Conservation (phyloP, 2,329 filamentous ascomycete genomes). For the Triangularia verruculosa region DNA sequence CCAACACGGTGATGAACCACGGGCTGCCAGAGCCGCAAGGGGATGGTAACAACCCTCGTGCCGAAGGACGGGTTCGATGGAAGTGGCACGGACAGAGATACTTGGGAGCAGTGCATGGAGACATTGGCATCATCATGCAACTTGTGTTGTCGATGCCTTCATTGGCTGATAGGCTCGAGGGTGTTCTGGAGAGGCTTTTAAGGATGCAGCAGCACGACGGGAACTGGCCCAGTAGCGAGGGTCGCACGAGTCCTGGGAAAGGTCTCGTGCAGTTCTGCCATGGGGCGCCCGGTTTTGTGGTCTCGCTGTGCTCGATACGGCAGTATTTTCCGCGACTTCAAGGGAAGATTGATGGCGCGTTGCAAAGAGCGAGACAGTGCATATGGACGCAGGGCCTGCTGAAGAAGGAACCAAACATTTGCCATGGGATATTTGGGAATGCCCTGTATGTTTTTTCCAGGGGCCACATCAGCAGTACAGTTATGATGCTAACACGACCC, state of each 20-base stretch:
- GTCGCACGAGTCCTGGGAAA: slow-evolving; percentile 11
- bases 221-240: slow-evolving; percentile 30
- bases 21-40: slow-evolving; percentile 31
- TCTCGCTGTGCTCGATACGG: slow-evolving; percentile 50
- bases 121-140: slow-evolving; percentile 69
- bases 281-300: slow-evolving; percentile 56
- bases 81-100: slow-evolving; percentile 62
- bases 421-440: slow-evolving; percentile 59
- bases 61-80: slow-evolving; percentile 43
- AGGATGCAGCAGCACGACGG: slow-evolving; percentile 50
- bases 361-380: slow-evolving; percentile 46
- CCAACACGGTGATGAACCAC: slow-evolving; percentile 57
- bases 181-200: slow-evolving; percentile 53
- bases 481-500: slow-evolving; percentile 9
- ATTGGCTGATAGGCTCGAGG: slow-evolving; percentile 52
- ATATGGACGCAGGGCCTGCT: slow-evolving; percentile 53
- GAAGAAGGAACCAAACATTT: slow-evolving; percentile 59
- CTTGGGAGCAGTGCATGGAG: slow-evolving; percentile 65
- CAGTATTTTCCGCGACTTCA: slow-evolving; percentile 49
- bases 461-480: too few species aligned
- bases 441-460: slow-evolving; percentile 50
- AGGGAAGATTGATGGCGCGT: slow-evolving; percentile 47
- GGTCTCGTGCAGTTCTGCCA: slow-evolving; percentile 59
- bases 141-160: slow-evolving; percentile 56
- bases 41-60: background rate